phyloP scores from a whole-genome alignment of 1,284 basidiomycete species.

The Ceratobasidium sp. region DNA sequence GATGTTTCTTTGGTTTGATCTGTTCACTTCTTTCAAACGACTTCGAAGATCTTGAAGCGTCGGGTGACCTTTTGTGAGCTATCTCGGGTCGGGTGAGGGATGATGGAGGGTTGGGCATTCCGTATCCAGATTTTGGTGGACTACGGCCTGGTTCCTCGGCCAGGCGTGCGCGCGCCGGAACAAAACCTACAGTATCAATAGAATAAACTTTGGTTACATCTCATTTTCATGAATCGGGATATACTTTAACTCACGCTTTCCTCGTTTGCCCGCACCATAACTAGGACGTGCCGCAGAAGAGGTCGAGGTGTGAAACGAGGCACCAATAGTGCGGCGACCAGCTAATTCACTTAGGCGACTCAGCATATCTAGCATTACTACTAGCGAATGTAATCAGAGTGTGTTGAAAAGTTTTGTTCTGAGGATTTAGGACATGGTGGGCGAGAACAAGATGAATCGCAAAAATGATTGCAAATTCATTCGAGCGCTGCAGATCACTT shows the following conservation, averaged over 20 bases:
- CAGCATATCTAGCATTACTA: not conserved
- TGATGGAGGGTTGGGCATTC: not conserved
- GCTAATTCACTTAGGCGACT: not conserved
- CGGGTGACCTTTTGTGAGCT: not conserved
- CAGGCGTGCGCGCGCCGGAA: conserved; percentile 33
- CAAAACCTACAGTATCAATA: not conserved
- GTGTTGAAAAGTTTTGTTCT: too few relatives aligned
- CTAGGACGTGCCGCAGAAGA: conserved; percentile 3
- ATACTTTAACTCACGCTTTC: conserved; percentile 24
- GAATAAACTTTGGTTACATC: not conserved
- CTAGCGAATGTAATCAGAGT: too few relatives aligned
- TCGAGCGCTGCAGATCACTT: too few relatives aligned
- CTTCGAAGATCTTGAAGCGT: not conserved
- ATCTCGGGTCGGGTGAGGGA: not conserved
- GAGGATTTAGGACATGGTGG: too few relatives aligned
- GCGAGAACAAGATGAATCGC: too few relatives aligned
- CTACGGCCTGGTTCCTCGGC: conserved; percentile 3
- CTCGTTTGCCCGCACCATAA: conserved; percentile 6
- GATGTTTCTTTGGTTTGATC: not conserved
- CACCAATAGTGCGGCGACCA: not conserved
- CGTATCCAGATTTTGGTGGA: not conserved
- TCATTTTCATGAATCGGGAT: not conserved
- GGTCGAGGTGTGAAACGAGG: conserved; percentile 23
- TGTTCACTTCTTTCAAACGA: not conserved
- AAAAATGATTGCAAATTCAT: too few relatives aligned